Evolutionary conservation across 768 basidiomycete genomes (phyloP).

Genomic region (Macrolepiota dolichaula): DNA sequence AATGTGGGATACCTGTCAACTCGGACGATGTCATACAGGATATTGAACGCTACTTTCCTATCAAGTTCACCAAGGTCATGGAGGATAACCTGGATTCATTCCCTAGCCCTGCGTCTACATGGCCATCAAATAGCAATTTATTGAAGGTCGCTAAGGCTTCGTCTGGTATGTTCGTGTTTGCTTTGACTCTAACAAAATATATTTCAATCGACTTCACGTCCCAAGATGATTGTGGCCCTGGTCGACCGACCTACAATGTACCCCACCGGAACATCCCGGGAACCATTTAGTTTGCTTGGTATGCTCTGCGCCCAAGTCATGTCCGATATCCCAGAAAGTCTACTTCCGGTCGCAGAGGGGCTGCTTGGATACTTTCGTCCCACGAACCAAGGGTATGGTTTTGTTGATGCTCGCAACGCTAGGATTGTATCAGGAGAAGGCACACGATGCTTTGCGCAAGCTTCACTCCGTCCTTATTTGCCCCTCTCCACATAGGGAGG

Average conservation of each 20-base stretch:
- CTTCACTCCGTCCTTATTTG: too few relatives aligned
- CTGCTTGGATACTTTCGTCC: background rate
- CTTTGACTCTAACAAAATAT: background rate
- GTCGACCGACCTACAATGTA: background rate
- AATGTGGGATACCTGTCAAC: background rate
- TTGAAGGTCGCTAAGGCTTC: background rate
- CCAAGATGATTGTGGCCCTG: background rate
- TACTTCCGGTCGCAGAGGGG: background rate
- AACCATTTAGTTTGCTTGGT: background rate
- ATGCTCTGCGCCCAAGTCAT: background rate
- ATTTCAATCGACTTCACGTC: background rate
- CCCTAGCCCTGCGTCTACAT: background rate
- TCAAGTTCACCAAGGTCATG: background rate
- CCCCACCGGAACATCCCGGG: background rate
- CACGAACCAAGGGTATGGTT: too few relatives aligned
- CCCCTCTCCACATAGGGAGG: background rate
- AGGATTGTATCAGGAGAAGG: background rate
- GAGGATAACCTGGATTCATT: background rate
- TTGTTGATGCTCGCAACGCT: background rate
- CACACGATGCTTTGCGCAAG: too few relatives aligned
- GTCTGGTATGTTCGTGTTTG: background rate
- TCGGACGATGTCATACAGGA: background rate
- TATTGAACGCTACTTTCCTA: background rate
- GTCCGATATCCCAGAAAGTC: background rate
- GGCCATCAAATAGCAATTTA: background rate